Conservation (phyloP, 306 rosid species). For the Calophaca sinica region DNA sequence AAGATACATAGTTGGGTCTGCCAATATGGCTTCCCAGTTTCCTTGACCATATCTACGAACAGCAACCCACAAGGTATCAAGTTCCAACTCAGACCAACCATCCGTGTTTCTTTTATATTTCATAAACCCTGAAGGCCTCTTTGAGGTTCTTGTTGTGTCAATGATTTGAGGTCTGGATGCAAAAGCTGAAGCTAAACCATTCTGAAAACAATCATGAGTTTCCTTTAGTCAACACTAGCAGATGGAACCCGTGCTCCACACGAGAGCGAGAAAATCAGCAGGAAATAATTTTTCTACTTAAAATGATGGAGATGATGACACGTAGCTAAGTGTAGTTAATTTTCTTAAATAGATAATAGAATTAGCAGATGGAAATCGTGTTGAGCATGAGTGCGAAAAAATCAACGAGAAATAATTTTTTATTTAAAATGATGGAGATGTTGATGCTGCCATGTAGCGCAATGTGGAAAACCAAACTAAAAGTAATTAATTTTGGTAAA, state of each 20-base stretch:
- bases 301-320: no score
- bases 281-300: no score
- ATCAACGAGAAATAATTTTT: no score
- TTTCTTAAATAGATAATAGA: no score
- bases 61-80: slow-evolving; percentile 42
- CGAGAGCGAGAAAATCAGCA: neutral
- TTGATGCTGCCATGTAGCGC: no score
- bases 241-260: no score
- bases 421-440: no score
- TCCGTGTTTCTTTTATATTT: neutral
- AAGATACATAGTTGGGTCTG: neutral
- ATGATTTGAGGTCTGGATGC: neutral
- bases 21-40: slow-evolving; percentile 26
- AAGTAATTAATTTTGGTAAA: no score
- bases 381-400: no score
- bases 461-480: no score
- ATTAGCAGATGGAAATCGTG: no score
- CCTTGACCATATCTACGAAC: slow-evolving; percentile 28
- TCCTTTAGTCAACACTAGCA: neutral
- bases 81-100: slow-evolving; percentile 33
- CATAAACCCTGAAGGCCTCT: neutral
- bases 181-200: neutral
- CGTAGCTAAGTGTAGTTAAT: no score
- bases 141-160: neutral
- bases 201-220: slow-evolving; percentile 23